These are phyloP conservation scores for Trichoderma reesei DNA, from an alignment of 495 filamentous ascomycete genomes.

Conservation along the genomic window DNA sequence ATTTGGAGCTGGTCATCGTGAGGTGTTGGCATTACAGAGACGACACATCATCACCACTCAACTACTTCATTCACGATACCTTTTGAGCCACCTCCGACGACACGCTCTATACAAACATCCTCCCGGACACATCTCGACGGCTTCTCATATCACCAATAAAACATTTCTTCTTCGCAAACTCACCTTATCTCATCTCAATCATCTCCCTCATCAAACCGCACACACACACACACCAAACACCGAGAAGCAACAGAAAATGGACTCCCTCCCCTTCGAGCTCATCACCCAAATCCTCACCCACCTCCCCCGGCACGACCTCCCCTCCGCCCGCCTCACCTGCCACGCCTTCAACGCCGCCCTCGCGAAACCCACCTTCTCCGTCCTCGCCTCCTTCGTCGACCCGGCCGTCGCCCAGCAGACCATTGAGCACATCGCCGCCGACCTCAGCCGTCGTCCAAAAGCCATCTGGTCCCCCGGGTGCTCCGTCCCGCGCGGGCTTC, in stretches of 20 bases:
- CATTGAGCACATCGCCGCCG: conserved; percentile 2
- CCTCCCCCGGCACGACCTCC: neutral
- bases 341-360: conserved; percentile 12
- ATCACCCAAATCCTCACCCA: conserved; percentile 10
- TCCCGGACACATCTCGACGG: no score
- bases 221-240: neutral
- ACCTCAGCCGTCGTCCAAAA: conserved; percentile 2
- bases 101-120: neutral
- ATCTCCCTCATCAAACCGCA: neutral
- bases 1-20: no score
- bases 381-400: conserved; percentile 4
- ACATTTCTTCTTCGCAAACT: no score
- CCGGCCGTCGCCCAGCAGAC: conserved; percentile 11
- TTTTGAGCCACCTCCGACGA: neutral
- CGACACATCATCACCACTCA: neutral
- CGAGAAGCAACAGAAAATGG: conserved; percentile 11
- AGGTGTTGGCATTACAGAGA: neutral
- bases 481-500: neutral
- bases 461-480: conserved; percentile 8
- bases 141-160: no score
- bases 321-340: conserved; percentile 6
- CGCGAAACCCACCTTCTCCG: conserved; percentile 6
- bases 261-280: conserved; percentile 11
- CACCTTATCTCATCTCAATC: no score
- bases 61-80: neutral